Percentiles rank a stretch among this genome's conserved stretches.
These are phyloP conservation scores for Yamadazyma phyllophila DNA, from an alignment of 805 yeast species.

Conservation along the genomic window DNA sequence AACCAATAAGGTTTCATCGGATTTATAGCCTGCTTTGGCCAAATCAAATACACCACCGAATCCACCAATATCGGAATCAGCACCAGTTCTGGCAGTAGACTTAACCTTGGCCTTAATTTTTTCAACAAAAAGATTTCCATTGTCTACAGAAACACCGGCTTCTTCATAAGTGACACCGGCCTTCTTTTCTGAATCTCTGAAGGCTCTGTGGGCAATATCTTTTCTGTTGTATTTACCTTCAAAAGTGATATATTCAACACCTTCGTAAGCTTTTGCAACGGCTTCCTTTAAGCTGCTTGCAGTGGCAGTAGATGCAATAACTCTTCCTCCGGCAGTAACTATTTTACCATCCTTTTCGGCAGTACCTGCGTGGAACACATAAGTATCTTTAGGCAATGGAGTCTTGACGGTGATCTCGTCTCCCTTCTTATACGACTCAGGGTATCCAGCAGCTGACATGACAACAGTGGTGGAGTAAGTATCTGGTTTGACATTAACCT, in stretches of 20 bases:
- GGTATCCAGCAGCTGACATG: constrained; percentile 96
- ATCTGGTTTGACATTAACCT: constrained; percentile 49
- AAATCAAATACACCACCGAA: constrained; percentile 97
- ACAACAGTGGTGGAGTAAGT: constrained; percentile 89
- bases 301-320: constrained; percentile 88
- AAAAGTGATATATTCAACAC: constrained; percentile 75
- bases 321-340: constrained; percentile 94
- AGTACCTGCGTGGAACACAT: constrained; percentile 98
- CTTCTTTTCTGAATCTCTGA: constrained; percentile 48
- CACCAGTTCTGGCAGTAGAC: constrained; percentile 92
- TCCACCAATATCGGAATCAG: constrained; percentile 98
- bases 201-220: constrained; percentile 96
- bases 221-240: constrained; percentile 76
- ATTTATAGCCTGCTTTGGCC: constrained; percentile 80
- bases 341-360: constrained; percentile 50
- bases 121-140: constrained; percentile 88
- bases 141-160: constrained; percentile 97
- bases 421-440: constrained; percentile 81
- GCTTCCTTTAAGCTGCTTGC: constrained; percentile 75
- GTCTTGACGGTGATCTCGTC: constrained; percentile 66
- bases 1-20: constrained; percentile 77
- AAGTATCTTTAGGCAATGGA: constrained; percentile 55
- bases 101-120: constrained; percentile 86
- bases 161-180: constrained; percentile 78
- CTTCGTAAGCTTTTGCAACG: constrained; percentile 80